Percentiles rank a stretch among this genome's conserved stretches.
Conservation (phyloP, 2,329 filamentous ascomycete genomes). For the Cordyceps cicadae region DNA sequence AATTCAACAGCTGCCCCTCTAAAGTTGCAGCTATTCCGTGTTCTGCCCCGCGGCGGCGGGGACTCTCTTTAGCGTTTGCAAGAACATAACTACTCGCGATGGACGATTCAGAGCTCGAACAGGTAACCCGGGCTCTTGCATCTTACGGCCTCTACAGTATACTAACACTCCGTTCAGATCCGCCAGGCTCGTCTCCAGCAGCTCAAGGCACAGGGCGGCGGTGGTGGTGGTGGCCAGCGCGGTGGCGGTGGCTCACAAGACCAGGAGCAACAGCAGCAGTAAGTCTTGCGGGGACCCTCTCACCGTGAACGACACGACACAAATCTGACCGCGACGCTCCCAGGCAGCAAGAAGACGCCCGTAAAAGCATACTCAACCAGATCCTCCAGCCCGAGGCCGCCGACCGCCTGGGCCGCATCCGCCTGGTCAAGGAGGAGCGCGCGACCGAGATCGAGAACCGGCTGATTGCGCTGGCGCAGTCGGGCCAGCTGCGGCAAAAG, state of each 20-base stretch:
- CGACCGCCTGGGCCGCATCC: conserved; percentile 87
- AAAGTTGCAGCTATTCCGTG: conserved; percentile 8
- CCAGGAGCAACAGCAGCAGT: conserved; percentile 53
- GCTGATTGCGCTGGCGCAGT: conserved; percentile 82
- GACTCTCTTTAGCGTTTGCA: conserved; percentile 7
- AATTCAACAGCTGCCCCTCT: conserved; percentile 3
- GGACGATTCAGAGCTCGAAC: conserved; percentile 38
- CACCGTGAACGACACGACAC: neutral
- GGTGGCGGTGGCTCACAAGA: conserved; percentile 32
- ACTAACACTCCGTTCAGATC: conserved; percentile 48
- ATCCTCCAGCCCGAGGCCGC: conserved; percentile 92
- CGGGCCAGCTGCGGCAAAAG: conserved; percentile 77
- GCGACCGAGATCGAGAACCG: conserved; percentile 87
- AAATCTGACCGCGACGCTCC: neutral
- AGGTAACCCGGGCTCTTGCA: conserved; percentile 20
- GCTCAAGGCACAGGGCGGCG: conserved; percentile 65
- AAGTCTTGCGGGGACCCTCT: conserved; percentile 13
- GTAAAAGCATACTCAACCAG: conserved; percentile 71
- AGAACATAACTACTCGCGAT: conserved; percentile 19
- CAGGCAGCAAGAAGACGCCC: conserved; percentile 56
- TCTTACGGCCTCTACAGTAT: neutral
- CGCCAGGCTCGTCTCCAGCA: conserved; percentile 87
- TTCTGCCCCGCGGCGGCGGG: conserved; percentile 11
- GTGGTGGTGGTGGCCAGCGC: conserved; percentile 31
- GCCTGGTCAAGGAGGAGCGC: conserved; percentile 87